Percentiles rank a stretch among this genome's conserved stretches.
phyloP scores from a whole-genome alignment of 108 stramenopile genomes.

The Stephanodiscus minutulus region DNA sequence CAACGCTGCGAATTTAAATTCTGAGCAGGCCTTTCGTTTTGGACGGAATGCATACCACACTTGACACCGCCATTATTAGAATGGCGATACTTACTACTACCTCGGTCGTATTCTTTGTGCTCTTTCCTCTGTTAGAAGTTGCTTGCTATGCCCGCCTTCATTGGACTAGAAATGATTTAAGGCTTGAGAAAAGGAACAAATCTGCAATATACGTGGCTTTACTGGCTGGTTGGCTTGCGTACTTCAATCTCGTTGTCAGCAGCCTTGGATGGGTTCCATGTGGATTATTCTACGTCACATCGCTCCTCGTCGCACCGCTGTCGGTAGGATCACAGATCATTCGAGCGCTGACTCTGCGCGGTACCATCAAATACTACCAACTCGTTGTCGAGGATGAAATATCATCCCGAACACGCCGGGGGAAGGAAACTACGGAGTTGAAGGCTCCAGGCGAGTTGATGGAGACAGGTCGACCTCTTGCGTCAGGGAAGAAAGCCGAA shows the following conservation, averaged over 20 bases:
- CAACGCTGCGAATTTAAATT: no score
- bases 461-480: conserved; percentile 1
- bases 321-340: conserved; percentile 40
- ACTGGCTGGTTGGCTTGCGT: conserved; percentile 49
- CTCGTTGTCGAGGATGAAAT: conserved; percentile 24
- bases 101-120: conserved; percentile 19
- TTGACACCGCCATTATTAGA: not conserved
- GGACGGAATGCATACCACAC: not conserved
- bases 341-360: conserved; percentile 22
- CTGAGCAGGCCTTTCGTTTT: no score
- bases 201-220: conserved; percentile 22
- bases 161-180: conserved; percentile 23
- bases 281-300: conserved; percentile 30
- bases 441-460: conserved; percentile 5
- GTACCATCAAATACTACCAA: conserved; percentile 12
- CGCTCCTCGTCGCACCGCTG: conserved; percentile 33
- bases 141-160: conserved; percentile 23
- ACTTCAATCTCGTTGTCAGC: conserved; percentile 41
- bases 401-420: conserved; percentile 18
- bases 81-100: conserved; percentile 2
- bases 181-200: conserved; percentile 31
- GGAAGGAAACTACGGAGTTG: not conserved
- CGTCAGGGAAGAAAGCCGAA: conserved; percentile 25
- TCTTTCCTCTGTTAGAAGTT: conserved; percentile 27
- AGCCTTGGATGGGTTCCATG: conserved; percentile 23